phyloP scores from a whole-genome alignment of 257 asterid genomes.

The Catharanthus roseus region DNA sequence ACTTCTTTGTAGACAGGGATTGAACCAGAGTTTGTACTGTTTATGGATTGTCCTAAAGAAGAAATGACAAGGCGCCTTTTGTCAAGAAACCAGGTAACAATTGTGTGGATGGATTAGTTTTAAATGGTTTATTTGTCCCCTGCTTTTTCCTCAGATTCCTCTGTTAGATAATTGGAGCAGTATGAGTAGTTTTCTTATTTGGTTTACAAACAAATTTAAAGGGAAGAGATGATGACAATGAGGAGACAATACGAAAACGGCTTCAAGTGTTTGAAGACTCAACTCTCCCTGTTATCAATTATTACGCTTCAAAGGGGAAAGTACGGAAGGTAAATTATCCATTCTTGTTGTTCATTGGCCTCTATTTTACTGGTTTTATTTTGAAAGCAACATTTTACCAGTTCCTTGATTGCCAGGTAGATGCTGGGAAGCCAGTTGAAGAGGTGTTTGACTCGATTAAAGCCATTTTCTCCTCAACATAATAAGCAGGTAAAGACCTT shows the following conservation, averaged over 20 bases:
- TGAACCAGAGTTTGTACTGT: constrained; percentile 60
- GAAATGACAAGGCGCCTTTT: constrained; percentile 48
- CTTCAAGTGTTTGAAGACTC: constrained; percentile 40
- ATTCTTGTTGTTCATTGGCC: neutral
- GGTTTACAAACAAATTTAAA: constrained; percentile 1
- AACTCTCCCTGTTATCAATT: constrained; percentile 43
- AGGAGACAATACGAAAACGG: constrained; percentile 49
- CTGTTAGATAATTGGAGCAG: neutral
- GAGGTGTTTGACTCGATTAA: constrained; percentile 77
- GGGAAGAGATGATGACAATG: constrained; percentile 54
- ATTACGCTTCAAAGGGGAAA: constrained; percentile 62
- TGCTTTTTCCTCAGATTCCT: neutral
- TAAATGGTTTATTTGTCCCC: neutral
- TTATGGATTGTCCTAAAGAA: constrained; percentile 39
- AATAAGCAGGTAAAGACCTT: neutral
- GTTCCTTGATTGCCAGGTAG: constrained; percentile 39
- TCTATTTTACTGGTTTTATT: neutral
- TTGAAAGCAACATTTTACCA: neutral
- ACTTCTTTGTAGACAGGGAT: constrained; percentile 52
- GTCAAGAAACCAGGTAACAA: constrained; percentile 27
- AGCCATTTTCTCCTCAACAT: constrained; percentile 48
- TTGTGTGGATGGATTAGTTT: neutral
- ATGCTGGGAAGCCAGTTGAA: constrained; percentile 56
- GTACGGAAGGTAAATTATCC: constrained; percentile 56
- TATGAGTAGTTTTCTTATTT: neutral